Base-by-base conservation (phyloP, 2,329 filamentous ascomycete genomes). In the Ophiostoma perfectum region DNA sequence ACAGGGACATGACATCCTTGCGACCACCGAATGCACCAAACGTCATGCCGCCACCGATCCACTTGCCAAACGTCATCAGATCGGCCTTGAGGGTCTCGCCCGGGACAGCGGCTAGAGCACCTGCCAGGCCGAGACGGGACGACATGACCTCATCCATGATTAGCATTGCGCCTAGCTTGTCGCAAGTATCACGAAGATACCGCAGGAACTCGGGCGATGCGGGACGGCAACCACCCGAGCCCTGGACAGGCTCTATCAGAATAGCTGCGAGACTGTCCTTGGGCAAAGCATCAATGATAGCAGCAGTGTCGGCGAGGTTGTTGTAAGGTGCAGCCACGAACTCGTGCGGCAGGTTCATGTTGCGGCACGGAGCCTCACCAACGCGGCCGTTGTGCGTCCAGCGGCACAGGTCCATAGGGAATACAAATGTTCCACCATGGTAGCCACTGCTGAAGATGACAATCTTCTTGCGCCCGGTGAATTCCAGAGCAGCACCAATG, bases 81-180 rank as follows among this genome's bases (percentile, higher is more conserved):
- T 86, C 84, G 0, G 83, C 70, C 86, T 88, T 87, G 75, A 87
- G 87, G 3, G 16, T n/a, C 52, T 14, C 36, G 7, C 58, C 44
- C 0, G 86, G 87, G 0, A 85, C 84, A 0, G 83, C 81, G 70
- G 87, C 84, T 1, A 77, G 79, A 1, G 85, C 75, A 0, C 88
- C 86, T 14, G 80, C 77, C 3, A 77, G 77, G 27, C 79, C 75
- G 41, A 90, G 77, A 1, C 88, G 81, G 3, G 85, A 88, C 0
- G 87, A 88, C 82, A 90, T 88, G 12, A 91, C 88, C 76, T 91
- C 89, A 75, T 91, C 89, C n/a, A 89, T 78, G 60, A 91, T 86
- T 70, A 91, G 81, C 0, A 91, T 68, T 0, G 70, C 69, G 4
- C 69, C 69, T 2, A 70, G 65, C 0, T 66, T 63, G 49, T 70